Percentiles rank a stretch among this genome's conserved stretches.
Conservation (phyloP, 2,329 filamentous ascomycete genomes). For the Scolecobasidium constrictum region DNA sequence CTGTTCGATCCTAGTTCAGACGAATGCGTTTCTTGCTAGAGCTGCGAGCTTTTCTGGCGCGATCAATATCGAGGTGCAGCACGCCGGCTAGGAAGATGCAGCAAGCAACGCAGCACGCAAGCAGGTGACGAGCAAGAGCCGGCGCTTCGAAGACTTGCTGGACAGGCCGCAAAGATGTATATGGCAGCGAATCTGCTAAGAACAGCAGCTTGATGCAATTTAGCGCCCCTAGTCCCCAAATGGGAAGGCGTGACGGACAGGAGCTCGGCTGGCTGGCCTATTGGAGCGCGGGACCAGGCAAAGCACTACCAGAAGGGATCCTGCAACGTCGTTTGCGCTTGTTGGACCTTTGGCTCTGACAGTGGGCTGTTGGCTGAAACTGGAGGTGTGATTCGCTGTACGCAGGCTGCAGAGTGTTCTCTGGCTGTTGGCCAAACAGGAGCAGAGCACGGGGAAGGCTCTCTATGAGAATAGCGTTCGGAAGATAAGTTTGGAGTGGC, state of each 20-base stretch:
- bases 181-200: not conserved
- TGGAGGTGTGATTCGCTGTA: not conserved
- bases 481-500: not conserved
- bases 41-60: too few relatives aligned
- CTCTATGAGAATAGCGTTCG: not conserved
- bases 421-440: too few relatives aligned
- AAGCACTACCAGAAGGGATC: not conserved
- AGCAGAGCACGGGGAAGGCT: too few relatives aligned
- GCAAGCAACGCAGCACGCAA: not conserved
- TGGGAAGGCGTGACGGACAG: not conserved
- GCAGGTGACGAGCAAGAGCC: not conserved
- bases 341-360: not conserved
- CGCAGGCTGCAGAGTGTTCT: not conserved
- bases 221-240: not conserved
- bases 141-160: not conserved
- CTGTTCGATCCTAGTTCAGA: slow-evolving; percentile 17
- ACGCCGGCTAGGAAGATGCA: slow-evolving; percentile 11
- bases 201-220: not conserved
- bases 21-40: too few relatives aligned
- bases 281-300: not conserved
- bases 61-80: too few relatives aligned
- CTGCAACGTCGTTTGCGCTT: not conserved
- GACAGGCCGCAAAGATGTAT: not conserved
- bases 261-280: not conserved
- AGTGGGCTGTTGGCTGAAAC: not conserved